phyloP scores from a whole-genome alignment of 2,329 filamentous ascomycete genomes.

The Fusarium sp. region DNA sequence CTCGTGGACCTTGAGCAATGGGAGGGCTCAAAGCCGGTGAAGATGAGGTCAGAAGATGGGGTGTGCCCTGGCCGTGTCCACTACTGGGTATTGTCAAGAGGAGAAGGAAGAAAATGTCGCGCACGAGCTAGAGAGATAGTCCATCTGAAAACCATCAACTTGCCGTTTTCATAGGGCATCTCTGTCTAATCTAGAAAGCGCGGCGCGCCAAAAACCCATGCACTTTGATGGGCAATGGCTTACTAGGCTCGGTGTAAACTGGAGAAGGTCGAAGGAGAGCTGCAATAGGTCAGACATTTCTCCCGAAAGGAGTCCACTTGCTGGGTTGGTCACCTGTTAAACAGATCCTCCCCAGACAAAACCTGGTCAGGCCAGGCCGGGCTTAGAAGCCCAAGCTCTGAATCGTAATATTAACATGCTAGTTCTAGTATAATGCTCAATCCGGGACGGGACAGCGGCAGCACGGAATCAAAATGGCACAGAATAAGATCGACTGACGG shows the following conservation, averaged over 20 bases:
- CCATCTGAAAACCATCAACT: constrained; percentile 38
- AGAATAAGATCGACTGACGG: constrained; percentile 46
- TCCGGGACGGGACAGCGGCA: constrained; percentile 24
- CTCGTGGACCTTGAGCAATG: constrained; percentile 31
- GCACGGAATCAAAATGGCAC: constrained; percentile 28
- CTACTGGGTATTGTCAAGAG: constrained; percentile 22
- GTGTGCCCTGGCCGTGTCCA: constrained; percentile 27
- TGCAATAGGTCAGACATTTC: constrained; percentile 38
- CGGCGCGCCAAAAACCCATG: constrained; percentile 40
- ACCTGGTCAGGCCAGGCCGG: constrained; percentile 28
- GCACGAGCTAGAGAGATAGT: constrained; percentile 40
- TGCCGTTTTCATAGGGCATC: constrained; percentile 45
- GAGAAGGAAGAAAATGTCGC: constrained; percentile 33
- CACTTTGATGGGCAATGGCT: constrained; percentile 41
- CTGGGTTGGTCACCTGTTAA: constrained; percentile 47
- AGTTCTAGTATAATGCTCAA: constrained; percentile 30
- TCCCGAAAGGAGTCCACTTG: constrained; percentile 41
- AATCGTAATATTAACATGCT: constrained; percentile 40
- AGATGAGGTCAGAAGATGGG: constrained; percentile 42
- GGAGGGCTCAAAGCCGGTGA: constrained; percentile 29
- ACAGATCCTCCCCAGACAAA: constrained; percentile 47
- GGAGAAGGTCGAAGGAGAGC: constrained; percentile 33
- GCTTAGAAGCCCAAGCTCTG: constrained; percentile 22
- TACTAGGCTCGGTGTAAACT: constrained; percentile 36
- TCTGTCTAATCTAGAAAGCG: constrained; percentile 22